These are phyloP conservation scores for Alternaria dauci DNA, from an alignment of 2,329 filamentous ascomycete genomes.

Conservation along the genomic window DNA sequence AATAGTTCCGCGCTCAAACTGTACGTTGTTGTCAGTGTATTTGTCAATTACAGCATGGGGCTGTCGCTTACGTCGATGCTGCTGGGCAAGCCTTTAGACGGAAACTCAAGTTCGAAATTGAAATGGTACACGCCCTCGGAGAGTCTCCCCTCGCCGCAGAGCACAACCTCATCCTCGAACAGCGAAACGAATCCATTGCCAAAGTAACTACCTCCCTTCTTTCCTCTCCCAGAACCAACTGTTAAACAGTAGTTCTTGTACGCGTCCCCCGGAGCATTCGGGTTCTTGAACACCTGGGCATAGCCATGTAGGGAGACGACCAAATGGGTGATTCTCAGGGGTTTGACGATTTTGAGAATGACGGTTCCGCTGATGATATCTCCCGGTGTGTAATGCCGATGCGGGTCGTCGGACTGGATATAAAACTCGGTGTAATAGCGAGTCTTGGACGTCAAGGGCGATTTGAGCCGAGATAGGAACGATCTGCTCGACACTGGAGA, in stretches of 20 bases:
- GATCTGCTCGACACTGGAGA: constrained; percentile 43
- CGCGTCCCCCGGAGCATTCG: constrained; percentile 67
- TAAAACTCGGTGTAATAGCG: constrained; percentile 81
- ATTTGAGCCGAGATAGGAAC: constrained; percentile 64
- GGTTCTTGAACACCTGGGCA: constrained; percentile 78
- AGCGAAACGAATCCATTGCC: constrained; percentile 81
- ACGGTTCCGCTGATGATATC: constrained; percentile 78
- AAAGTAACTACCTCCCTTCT: constrained; percentile 65
- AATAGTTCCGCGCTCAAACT: constrained; percentile 96
- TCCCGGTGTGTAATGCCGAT: constrained; percentile 77
- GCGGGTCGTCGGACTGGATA: constrained; percentile 77
- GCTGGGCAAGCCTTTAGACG: constrained; percentile 76
- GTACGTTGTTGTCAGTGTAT: constrained; percentile 32
- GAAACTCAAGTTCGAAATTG: constrained; percentile 77
- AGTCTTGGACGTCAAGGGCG: constrained; percentile 62
- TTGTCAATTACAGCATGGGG: constrained; percentile 9
- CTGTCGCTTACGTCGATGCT: constrained; percentile 82
- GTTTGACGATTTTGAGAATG: constrained; percentile 75
- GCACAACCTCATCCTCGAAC: constrained; percentile 81
- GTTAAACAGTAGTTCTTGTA: constrained; percentile 59
- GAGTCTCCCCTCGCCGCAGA: constrained; percentile 80
- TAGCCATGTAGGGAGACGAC: constrained; percentile 80
- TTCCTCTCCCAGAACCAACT: constrained; percentile 64
- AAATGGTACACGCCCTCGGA: constrained; percentile 81
- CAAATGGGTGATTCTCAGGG: constrained; percentile 79